Evolutionary conservation across 2,329 filamentous ascomycete species (phyloP).

Genomic region (Exophiala phaeomuriformis): DNA sequence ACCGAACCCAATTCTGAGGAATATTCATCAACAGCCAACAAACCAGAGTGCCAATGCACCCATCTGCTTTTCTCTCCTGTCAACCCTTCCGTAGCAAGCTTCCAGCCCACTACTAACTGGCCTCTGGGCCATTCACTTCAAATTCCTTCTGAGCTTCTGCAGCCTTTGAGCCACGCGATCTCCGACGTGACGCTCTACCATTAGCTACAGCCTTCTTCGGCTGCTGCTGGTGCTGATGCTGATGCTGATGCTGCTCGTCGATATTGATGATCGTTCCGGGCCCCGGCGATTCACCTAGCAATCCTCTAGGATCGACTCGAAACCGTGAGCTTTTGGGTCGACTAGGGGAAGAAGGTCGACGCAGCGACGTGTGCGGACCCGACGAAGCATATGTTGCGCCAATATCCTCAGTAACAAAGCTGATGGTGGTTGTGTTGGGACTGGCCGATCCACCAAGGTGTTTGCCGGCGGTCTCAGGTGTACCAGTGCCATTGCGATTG

Average conservation of each 20-base stretch:
- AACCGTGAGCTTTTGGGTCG: conserved; percentile 16
- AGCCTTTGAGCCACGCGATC: background rate
- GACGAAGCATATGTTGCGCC: too few relatives aligned
- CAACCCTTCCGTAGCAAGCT: too few relatives aligned
- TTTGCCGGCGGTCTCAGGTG: too few relatives aligned
- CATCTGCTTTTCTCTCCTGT: too few relatives aligned
- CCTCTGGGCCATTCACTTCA: too few relatives aligned
- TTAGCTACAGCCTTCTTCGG: background rate
- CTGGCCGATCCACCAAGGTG: background rate
- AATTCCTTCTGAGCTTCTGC: too few relatives aligned
- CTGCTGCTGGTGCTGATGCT: background rate
- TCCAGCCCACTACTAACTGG: too few relatives aligned
- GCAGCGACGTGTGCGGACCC: background rate
- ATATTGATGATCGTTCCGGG: conserved; percentile 23
- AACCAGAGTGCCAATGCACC: too few relatives aligned
- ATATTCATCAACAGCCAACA: too few relatives aligned
- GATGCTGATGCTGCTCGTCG: background rate
- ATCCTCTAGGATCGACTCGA: conserved; percentile 17
- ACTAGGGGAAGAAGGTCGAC: conserved; percentile 9
- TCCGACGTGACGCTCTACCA: background rate
- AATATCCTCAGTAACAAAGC: background rate
- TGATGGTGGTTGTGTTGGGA: background rate
- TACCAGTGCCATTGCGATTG: too few relatives aligned
- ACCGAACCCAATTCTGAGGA: too few relatives aligned
- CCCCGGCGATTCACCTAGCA: conserved; percentile 18